phyloP scores from a whole-genome alignment of 1,284 basidiomycete genomes.

The Apiotrichum gamsii region DNA sequence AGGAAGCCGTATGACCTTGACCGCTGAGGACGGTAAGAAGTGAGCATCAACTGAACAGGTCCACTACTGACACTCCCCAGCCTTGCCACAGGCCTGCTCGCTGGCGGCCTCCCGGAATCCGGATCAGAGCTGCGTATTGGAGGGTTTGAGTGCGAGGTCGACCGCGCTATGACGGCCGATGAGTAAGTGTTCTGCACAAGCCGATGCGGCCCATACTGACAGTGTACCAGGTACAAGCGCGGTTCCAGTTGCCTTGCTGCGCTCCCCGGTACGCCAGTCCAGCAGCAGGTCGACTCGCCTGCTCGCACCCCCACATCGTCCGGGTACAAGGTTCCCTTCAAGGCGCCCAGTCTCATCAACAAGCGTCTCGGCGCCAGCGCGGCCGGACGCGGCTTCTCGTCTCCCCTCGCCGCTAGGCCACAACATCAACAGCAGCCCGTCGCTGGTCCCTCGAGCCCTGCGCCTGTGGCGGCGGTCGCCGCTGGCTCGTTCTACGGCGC shows the following conservation, averaged over 20 bases:
- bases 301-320: neutral
- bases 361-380: neutral
- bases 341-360: slow-evolving; percentile 19
- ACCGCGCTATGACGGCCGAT: slow-evolving; percentile 23
- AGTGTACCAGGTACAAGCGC: slow-evolving; percentile 25
- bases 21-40: slow-evolving; percentile 49
- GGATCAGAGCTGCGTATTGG: slow-evolving; percentile 55
- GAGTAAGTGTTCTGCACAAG: slow-evolving; percentile 25
- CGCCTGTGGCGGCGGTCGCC: neutral
- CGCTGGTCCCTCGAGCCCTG: slow-evolving; percentile 2
- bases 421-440: no score
- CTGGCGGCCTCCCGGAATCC: slow-evolving; percentile 20
- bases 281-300: neutral
- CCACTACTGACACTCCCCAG: slow-evolving; percentile 9
- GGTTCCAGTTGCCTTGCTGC: slow-evolving; percentile 29
- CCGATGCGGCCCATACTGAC: slow-evolving; percentile 13
- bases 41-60: slow-evolving; percentile 20
- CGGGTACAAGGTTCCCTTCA: slow-evolving; percentile 28
- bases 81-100: slow-evolving; percentile 28
- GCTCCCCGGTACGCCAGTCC: slow-evolving; percentile 4
- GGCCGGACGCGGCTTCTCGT: neutral
- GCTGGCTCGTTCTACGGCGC: slow-evolving; percentile 29
- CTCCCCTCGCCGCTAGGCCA: neutral
- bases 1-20: slow-evolving; percentile 50
- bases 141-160: slow-evolving; percentile 57